A percentile compares a stretch with the other conserved stretches of the same genome.
These are phyloP conservation scores for Wickerhamomyces xylosicus DNA, from an alignment of 805 yeast genomes.

Conservation along the genomic window DNA sequence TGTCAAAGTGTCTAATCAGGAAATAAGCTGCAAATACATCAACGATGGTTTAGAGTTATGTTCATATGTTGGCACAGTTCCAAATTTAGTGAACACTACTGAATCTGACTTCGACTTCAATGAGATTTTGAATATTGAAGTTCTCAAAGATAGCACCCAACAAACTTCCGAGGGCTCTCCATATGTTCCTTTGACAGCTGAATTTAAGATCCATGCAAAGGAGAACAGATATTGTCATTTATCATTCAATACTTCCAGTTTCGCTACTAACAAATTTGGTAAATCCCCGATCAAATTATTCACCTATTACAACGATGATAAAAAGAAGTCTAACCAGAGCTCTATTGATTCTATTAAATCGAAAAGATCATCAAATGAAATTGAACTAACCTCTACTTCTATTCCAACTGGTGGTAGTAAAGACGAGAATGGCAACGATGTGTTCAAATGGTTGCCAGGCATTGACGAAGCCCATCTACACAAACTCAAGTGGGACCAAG, in stretches of 20 bases:
- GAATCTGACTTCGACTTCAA: slow-evolving; percentile 16
- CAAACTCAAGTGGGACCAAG: slow-evolving; percentile 49
- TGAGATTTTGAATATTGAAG: slow-evolving; percentile 35
- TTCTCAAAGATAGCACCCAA: slow-evolving; percentile 37
- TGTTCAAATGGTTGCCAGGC: slow-evolving; percentile 48
- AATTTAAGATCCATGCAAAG: slow-evolving; percentile 43
- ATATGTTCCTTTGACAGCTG: slow-evolving; percentile 59
- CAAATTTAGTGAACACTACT: slow-evolving; percentile 26
- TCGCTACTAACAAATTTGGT: slow-evolving; percentile 21
- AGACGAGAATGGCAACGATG: slow-evolving; percentile 30
- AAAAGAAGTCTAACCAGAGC: neutral
- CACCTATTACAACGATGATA: slow-evolving; percentile 33
- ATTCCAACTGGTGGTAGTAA: slow-evolving; percentile 17
- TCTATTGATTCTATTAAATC: no score
- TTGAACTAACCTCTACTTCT: neutral
- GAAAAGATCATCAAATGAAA: slow-evolving; percentile 3
- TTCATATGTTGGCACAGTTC: slow-evolving; percentile 37
- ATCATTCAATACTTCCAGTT: slow-evolving; percentile 41
- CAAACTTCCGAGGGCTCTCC: slow-evolving; percentile 29
- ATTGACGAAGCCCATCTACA: slow-evolving; percentile 56
- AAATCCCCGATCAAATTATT: slow-evolving; percentile 58
- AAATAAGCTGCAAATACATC: slow-evolving; percentile 25
- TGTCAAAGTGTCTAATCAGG: slow-evolving; percentile 26
- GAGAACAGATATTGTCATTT: slow-evolving; percentile 59
- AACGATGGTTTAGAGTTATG: slow-evolving; percentile 45